A percentile compares a stretch with the other conserved stretches of the same genome.
phyloP scores from a whole-genome alignment of 2,329 filamentous ascomycete genomes.

The Neoscytalidium dimidiatum region DNA sequence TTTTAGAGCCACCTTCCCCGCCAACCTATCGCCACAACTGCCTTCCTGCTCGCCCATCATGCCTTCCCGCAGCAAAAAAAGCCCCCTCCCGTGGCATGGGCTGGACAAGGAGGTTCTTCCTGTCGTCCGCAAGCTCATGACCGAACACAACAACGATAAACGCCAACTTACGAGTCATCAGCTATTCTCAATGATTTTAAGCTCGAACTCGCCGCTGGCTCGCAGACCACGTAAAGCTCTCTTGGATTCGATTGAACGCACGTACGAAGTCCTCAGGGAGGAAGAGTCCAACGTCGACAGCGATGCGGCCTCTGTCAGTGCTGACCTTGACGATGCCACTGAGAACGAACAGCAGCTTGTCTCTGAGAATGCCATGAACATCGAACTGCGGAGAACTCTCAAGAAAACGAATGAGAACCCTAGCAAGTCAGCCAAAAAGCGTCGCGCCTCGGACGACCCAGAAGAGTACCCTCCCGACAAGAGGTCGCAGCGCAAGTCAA shows the following conservation, averaged over 20 bases:
- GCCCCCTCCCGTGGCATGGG: constrained; percentile 36
- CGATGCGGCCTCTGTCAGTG: constrained; percentile 52
- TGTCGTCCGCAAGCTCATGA: constrained; percentile 74
- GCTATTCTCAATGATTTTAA: constrained; percentile 78
- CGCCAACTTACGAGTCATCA: constrained; percentile 58
- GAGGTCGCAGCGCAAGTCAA: constrained; percentile 51
- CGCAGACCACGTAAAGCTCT: constrained; percentile 78
- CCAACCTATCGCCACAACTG: too few species aligned
- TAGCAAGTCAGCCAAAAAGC: constrained; percentile 48
- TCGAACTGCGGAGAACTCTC: constrained; percentile 59
- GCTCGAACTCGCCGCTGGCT: constrained; percentile 83
- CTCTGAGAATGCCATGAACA: constrained; percentile 58
- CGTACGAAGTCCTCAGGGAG: constrained; percentile 69
- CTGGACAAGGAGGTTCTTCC: constrained; percentile 65
- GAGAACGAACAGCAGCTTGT: constrained; percentile 25
- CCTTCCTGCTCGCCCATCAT: background rate
- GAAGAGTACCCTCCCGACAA: constrained; percentile 63
- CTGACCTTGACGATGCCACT: constrained; percentile 33
- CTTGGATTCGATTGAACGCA: constrained; percentile 83
- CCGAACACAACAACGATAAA: constrained; percentile 55
- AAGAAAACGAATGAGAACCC: too few species aligned
- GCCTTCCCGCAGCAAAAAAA: constrained; percentile 21
- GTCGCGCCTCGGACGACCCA: background rate
- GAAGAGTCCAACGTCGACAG: constrained; percentile 61
- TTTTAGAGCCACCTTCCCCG: too few species aligned